Conservation (phyloP, 768 basidiomycete species). For the Gyrodon lividus region DNA sequence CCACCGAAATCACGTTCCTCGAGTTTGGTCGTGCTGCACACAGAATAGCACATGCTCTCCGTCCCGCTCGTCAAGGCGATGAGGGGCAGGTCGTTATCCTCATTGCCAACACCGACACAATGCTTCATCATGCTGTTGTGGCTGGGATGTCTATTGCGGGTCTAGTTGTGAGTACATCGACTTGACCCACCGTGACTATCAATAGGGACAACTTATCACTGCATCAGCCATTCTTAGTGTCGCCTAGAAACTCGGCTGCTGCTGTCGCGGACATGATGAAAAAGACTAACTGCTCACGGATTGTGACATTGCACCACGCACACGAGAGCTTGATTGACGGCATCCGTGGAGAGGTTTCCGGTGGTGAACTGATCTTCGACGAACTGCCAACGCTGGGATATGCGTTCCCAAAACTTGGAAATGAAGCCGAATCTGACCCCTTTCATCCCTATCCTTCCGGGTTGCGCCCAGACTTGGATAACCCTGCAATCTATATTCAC, state of each 20-base stretch:
- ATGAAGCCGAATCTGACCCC: constrained; percentile 22
- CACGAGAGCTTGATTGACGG: constrained; percentile 17
- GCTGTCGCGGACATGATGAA: constrained; percentile 33
- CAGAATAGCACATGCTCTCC: constrained; percentile 40
- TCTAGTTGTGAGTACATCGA: constrained; percentile 29
- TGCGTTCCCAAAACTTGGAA: constrained; percentile 43
- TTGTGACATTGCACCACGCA: constrained; percentile 19
- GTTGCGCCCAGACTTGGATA: constrained; percentile 27
- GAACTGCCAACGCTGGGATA: constrained; percentile 21
- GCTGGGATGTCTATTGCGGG: constrained; percentile 41
- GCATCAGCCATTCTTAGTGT: constrained; percentile 34
- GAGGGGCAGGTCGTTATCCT: constrained; percentile 19
- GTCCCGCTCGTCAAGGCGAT: constrained; percentile 31
- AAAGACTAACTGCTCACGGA: constrained; percentile 17
- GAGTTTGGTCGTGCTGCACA: constrained; percentile 32
- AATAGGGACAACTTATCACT: constrained; percentile 25
- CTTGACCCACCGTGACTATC: constrained; percentile 1
- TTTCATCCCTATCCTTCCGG: constrained; percentile 18
- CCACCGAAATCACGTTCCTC: constrained; percentile 17
- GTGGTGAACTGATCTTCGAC: constrained; percentile 6
- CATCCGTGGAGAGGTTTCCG: background rate
- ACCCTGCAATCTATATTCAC: constrained; percentile 44
- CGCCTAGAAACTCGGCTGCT: constrained; percentile 42
- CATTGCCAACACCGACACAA: constrained; percentile 30
- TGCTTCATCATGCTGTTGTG: constrained; percentile 34